A percentile compares a stretch with the other conserved stretches of the same genome.
These are phyloP conservation scores for Sindora glabra DNA, from an alignment of 306 rosid species.

Conservation along the genomic window DNA sequence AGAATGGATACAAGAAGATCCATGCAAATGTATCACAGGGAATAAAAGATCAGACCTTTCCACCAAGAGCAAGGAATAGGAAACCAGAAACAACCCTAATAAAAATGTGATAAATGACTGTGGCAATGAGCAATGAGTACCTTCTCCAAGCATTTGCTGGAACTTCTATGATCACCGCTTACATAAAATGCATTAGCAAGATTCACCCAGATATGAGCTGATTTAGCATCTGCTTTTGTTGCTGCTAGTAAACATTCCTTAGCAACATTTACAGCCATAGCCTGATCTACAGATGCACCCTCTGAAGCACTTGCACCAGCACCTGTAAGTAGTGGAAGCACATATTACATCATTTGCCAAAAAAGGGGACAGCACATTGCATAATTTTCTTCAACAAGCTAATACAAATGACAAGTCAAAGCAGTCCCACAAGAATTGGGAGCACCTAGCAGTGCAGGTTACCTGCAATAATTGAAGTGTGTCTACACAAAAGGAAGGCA, in stretches of 20 bases:
- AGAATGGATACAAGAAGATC: background rate
- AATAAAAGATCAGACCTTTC: constrained; percentile 15
- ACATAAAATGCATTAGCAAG: constrained; percentile 75
- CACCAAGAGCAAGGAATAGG: constrained; percentile 25
- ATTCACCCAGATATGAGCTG: constrained; percentile 90
- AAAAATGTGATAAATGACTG: constrained; percentile 38
- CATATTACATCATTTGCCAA: too few relatives aligned
- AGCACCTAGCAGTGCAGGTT: constrained; percentile 14
- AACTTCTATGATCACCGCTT: constrained; percentile 79
- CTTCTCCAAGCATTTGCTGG: constrained; percentile 95
- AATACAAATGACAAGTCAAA: constrained; percentile 2
- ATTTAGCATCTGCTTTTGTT: constrained; percentile 66
- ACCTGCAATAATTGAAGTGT: constrained; percentile 88
- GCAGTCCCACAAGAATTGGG: constrained; percentile 3
- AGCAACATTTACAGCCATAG: constrained; percentile 62
- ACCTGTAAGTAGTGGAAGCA: constrained; percentile 40
- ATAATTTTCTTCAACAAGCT: constrained; percentile 13
- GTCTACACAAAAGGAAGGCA: constrained; percentile 67
- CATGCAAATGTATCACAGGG: background rate
- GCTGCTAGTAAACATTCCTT: constrained; percentile 90
- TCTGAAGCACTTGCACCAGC: constrained; percentile 85
- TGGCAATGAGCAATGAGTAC: constrained; percentile 61
- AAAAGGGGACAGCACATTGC: too few relatives aligned
- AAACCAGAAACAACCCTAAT: constrained; percentile 46
- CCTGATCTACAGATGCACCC: constrained; percentile 45